These are phyloP conservation scores for Talaromyces ruber DNA, from an alignment of 495 filamentous ascomycete genomes.

Conservation along the genomic window DNA sequence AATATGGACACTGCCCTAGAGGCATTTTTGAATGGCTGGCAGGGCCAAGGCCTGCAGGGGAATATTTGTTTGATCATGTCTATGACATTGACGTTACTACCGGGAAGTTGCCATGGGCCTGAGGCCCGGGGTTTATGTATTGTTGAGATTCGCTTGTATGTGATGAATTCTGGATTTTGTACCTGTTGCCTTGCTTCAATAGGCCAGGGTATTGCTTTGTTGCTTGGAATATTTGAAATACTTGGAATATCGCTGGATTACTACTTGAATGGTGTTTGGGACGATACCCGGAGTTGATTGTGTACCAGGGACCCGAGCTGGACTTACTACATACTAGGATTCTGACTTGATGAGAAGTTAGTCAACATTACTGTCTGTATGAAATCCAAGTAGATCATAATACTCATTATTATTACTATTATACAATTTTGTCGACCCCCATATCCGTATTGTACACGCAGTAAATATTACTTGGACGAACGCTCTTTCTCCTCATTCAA, in stretches of 20 bases:
- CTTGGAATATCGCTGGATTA: neutral
- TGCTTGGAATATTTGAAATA: neutral
- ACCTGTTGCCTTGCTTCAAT: neutral
- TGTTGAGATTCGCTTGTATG: neutral
- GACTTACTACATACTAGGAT: neutral
- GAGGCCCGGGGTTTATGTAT: conserved; percentile 6
- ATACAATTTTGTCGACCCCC: neutral
- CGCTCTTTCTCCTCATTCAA: neutral
- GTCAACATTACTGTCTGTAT: neutral
- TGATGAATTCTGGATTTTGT: neutral
- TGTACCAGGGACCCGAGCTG: neutral
- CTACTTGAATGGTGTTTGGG: neutral
- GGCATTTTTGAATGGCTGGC: neutral
- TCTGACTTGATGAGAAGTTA: neutral
- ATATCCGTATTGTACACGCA: neutral
- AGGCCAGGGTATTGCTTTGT: neutral
- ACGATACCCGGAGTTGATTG: neutral
- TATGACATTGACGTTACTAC: neutral
- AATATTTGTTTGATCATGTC: neutral
- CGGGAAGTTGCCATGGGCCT: conserved; percentile 6
- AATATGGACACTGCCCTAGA: conserved; percentile 1
- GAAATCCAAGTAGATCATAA: neutral
- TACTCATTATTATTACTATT: neutral
- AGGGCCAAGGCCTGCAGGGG: neutral
- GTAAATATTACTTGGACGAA: neutral